phyloP scores from a whole-genome alignment of 768 basidiomycete species.

The Kwoniella dejecticola region DNA sequence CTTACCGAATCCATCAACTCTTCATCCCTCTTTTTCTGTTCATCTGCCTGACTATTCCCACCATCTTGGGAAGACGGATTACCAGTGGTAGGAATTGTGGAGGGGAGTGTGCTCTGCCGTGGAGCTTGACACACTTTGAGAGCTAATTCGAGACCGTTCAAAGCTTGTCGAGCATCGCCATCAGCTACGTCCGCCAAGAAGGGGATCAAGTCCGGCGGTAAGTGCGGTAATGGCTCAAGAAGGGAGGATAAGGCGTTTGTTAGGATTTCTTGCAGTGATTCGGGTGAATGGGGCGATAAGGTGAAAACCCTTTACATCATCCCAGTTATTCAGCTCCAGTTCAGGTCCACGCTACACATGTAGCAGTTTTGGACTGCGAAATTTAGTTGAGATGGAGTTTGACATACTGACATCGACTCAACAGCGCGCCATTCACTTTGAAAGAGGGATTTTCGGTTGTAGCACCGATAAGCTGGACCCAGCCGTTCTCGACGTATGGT shows the following conservation, averaged over 20 bases:
- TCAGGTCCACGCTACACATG: too few species aligned
- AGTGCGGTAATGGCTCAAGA: constrained; percentile 53
- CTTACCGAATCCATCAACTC: constrained; percentile 61
- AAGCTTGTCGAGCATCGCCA: constrained; percentile 76
- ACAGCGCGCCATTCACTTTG: constrained; percentile 70
- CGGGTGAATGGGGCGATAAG: constrained; percentile 67
- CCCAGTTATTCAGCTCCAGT: too few species aligned
- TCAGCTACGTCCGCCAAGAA: constrained; percentile 55
- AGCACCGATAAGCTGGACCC: constrained; percentile 76
- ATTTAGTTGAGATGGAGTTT: background rate
- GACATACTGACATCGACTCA: constrained; percentile 74
- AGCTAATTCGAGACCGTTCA: constrained; percentile 74
- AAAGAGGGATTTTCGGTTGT: constrained; percentile 91
- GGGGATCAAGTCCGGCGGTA: constrained; percentile 44
- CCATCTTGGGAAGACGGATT: too few species aligned
- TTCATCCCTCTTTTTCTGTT: constrained; percentile 57
- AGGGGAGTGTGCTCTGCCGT: constrained; percentile 12
- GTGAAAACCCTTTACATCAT: constrained; percentile 74
- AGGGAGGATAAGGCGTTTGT: constrained; percentile 59
- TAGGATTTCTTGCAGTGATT: constrained; percentile 66
- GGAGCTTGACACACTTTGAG: constrained; percentile 56
- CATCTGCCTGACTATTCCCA: background rate
- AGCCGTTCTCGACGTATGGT: constrained; percentile 76
- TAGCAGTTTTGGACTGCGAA: too few species aligned
- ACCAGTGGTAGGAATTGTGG: too few species aligned